A percentile compares a stretch with the other conserved stretches of the same genome.
Evolutionary conservation across 2,329 filamentous ascomycete species (phyloP).

Genomic region (Blastomyces parvus): DNA sequence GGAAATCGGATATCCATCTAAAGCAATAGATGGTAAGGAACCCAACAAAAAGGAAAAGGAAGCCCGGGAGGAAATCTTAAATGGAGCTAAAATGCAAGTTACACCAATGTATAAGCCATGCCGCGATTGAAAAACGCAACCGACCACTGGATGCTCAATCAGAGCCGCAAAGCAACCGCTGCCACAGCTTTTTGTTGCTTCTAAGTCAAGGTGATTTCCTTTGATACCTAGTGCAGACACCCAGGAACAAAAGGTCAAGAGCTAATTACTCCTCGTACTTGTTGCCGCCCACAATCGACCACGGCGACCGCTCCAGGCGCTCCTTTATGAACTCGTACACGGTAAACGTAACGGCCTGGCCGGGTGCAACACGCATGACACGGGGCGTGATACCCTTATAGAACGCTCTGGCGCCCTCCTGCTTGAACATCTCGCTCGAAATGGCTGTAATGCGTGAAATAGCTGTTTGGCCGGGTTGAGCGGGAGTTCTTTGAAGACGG

Average conservation of each 20-base stretch:
- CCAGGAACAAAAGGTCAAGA: not conserved
- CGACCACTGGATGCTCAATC: not conserved
- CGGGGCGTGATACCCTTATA: slow-evolving; percentile 98
- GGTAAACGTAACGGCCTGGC: slow-evolving; percentile 69
- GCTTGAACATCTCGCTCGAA: slow-evolving; percentile 76
- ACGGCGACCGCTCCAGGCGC: slow-evolving; percentile 57
- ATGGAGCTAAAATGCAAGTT: not conserved
- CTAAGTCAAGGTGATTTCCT: not conserved
- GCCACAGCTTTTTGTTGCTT: not conserved
- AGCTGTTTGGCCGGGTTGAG: slow-evolving; percentile 69
- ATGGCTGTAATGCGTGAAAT: slow-evolving; percentile 69
- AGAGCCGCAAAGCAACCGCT: too few relatives aligned
- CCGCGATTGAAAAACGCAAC: not conserved
- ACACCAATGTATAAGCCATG: not conserved
- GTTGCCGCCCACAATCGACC: slow-evolving; percentile 50
- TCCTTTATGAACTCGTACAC: slow-evolving; percentile 71
- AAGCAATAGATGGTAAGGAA: slow-evolving; percentile 9
- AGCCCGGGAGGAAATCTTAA: not conserved
- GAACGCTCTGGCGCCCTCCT: slow-evolving; percentile 89
- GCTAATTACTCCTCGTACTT: slow-evolving; percentile 53
- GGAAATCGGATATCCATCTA: slow-evolving; percentile 1
- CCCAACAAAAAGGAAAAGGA: slow-evolving; percentile 3
- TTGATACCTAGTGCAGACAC: not conserved
- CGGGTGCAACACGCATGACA: slow-evolving; percentile 93
- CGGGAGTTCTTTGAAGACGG: slow-evolving; percentile 79